These are phyloP conservation scores for Leucocoprinus leucothites DNA, from an alignment of 768 basidiomycete genomes.

Conservation along the genomic window DNA sequence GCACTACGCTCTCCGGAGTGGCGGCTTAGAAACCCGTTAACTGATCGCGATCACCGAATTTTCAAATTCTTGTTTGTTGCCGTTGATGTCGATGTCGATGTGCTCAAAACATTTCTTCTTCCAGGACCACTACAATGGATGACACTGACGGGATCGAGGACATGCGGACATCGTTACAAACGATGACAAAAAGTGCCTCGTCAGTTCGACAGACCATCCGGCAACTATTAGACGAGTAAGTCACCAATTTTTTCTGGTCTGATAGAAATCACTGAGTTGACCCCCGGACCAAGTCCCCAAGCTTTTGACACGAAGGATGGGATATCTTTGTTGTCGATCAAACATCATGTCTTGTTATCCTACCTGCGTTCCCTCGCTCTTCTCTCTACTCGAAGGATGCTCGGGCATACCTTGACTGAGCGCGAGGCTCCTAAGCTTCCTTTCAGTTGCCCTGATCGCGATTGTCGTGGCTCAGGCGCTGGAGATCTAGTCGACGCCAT, in stretches of 20 bases:
- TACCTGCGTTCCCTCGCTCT: constrained; percentile 85
- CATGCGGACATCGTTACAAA: constrained; percentile 36
- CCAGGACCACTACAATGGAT: constrained; percentile 20
- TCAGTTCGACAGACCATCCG: constrained; percentile 57
- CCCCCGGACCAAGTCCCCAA: constrained; percentile 17
- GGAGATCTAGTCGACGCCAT: constrained; percentile 81
- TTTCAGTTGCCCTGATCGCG: constrained; percentile 53
- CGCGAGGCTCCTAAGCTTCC: constrained; percentile 46
- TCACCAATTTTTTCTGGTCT: constrained; percentile 10
- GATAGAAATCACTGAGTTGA: not conserved
- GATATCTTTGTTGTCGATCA: constrained; percentile 87
- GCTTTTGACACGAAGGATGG: constrained; percentile 63
- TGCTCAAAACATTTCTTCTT: constrained; percentile 9
- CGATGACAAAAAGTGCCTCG: constrained; percentile 61
- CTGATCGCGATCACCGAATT: constrained; percentile 23
- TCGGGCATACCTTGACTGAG: constrained; percentile 58
- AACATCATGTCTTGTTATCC: constrained; percentile 79
- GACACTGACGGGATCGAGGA: constrained; percentile 18
- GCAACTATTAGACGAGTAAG: constrained; percentile 54
- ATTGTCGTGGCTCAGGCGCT: constrained; percentile 48
- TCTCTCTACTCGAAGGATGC: constrained; percentile 62
- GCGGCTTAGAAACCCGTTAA: constrained; percentile 57
- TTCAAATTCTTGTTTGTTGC: constrained; percentile 17
- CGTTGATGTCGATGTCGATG: constrained; percentile 7
- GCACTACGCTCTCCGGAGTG: constrained; percentile 44